Conservation (phyloP, 805 yeast species). For the Jamesozyma rosinii region DNA sequence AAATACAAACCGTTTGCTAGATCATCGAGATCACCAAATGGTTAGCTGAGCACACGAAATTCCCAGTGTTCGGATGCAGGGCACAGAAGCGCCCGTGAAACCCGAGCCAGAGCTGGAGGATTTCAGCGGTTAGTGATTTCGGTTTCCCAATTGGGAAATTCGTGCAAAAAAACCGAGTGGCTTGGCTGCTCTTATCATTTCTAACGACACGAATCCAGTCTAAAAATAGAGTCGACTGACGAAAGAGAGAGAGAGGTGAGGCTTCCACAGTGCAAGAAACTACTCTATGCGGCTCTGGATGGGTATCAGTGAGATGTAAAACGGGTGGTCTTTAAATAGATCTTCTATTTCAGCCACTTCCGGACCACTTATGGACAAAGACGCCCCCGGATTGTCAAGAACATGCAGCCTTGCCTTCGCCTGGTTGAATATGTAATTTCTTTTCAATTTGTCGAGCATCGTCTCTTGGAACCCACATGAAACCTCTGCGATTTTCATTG, state of each 20-base stretch:
- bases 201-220: neutral
- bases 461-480: conserved; percentile 27
- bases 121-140: neutral
- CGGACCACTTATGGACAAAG: conserved; percentile 4
- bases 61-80: no score
- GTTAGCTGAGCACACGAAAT: neutral
- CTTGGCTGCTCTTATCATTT: conserved; percentile 7
- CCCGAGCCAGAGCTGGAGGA: neutral
- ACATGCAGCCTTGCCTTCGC: conserved; percentile 12
- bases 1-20: neutral
- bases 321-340: conserved; percentile 17
- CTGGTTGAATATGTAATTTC: conserved; percentile 24
- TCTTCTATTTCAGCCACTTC: conserved; percentile 8
- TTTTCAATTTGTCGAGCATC: conserved; percentile 22
- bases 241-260: no score
- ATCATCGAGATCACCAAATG: neutral
- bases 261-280: no score
- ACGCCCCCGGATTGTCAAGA: neutral
- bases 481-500: conserved; percentile 17
- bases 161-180: conserved; percentile 2
- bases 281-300: no score
- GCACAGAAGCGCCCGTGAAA: no score
- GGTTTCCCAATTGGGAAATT: conserved; percentile 1
- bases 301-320: conserved; percentile 7
- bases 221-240: neutral